Conservation (phyloP, 257 asterid species). For the Solanum ossicruentum region DNA sequence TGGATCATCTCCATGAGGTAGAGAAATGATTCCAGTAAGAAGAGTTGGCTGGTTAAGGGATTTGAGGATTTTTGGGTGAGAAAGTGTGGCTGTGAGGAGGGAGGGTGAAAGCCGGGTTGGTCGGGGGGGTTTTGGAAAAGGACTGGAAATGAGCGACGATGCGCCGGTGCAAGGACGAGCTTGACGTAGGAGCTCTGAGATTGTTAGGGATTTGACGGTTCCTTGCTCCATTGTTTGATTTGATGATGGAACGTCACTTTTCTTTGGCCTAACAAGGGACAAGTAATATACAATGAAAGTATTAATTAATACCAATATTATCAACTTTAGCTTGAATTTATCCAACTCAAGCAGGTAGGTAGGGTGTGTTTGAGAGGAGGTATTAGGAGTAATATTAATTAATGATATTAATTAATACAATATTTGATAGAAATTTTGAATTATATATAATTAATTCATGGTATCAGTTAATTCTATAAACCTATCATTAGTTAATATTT, state of each 20-base stretch:
- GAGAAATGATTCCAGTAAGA: slow-evolving; percentile 45
- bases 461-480: too few species aligned
- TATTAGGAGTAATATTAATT: too few species aligned
- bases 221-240: slow-evolving; percentile 29
- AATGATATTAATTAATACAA: too few species aligned
- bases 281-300: too few species aligned
- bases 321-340: too few species aligned
- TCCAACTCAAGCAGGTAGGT: too few species aligned
- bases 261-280: background rate
- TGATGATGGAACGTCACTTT: background rate
- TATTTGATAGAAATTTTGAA: too few species aligned
- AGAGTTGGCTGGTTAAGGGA: slow-evolving; percentile 31
- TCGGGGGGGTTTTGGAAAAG: background rate
- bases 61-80: slow-evolving; percentile 30
- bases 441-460: too few species aligned
- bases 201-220: slow-evolving; percentile 9
- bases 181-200: slow-evolving; percentile 42
- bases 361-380: too few species aligned
- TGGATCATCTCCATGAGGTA: slow-evolving; percentile 12
- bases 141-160: slow-evolving; percentile 21
- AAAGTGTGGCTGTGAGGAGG: slow-evolving; percentile 1
- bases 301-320: too few species aligned
- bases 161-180: slow-evolving; percentile 44
- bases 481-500: too few species aligned
- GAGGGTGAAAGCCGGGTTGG: slow-evolving; percentile 1